These are phyloP conservation scores for Brassica juncea DNA, from an alignment of 345 rosid species.

Conservation along the genomic window DNA sequence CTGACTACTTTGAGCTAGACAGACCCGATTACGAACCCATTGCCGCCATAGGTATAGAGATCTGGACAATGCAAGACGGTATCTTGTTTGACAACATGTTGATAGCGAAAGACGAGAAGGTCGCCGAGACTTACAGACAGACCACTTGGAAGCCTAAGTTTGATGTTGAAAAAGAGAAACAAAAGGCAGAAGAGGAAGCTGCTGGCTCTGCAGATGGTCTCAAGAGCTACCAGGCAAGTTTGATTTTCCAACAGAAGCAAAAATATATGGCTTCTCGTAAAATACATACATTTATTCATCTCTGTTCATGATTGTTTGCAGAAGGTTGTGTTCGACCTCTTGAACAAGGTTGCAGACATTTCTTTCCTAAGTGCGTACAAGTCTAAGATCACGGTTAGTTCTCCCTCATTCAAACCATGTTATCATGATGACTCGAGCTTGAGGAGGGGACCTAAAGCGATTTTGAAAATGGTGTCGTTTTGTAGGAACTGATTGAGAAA, in stretches of 20 bases:
- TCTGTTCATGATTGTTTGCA: constrained; percentile 35
- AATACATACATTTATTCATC: not conserved
- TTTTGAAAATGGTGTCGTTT: not conserved
- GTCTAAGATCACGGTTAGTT: constrained; percentile 59
- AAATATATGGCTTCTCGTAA: not conserved
- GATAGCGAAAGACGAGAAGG: constrained; percentile 68
- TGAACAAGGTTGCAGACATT: constrained; percentile 73
- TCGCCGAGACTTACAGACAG: constrained; percentile 53
- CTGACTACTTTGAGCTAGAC: constrained; percentile 72
- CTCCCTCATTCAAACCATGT: not conserved
- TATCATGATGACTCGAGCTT: not conserved
- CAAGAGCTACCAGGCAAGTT: constrained; percentile 46
- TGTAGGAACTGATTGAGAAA: constrained; percentile 72
- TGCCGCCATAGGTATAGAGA: constrained; percentile 84
- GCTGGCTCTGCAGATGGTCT: constrained; percentile 48
- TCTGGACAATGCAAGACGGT: constrained; percentile 96
- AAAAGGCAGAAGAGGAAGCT: constrained; percentile 72
- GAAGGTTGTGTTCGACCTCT: constrained; percentile 62
- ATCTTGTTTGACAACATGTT: constrained; percentile 74
- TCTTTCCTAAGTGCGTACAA: constrained; percentile 67
- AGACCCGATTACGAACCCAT: constrained; percentile 73
- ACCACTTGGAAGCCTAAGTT: constrained; percentile 71
- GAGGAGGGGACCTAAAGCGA: not conserved
- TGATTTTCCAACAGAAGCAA: not conserved
- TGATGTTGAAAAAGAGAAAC: constrained; percentile 69